Base-by-base conservation (phyloP, 371 early-diverging fungal genomes). In the Capillidium heterosporum region DNA sequence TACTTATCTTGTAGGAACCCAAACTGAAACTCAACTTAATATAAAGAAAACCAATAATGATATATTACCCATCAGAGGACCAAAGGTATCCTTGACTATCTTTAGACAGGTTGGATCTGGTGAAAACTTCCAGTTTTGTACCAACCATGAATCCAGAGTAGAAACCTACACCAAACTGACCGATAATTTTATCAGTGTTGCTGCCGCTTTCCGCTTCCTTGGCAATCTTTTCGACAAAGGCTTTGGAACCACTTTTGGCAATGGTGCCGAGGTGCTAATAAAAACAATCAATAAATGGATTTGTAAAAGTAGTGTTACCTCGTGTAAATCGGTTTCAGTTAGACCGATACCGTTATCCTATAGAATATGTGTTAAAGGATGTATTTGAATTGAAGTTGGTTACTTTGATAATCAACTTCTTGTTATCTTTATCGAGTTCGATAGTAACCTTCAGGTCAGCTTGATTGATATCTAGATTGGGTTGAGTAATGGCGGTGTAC, bases 331-430 rank as follows among this genome's bases (percentile, higher is more conserved):
- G 15, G 81, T 83, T 63, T 91, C 81, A 10, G 87, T 92, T 98
- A 99, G 98, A 60, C 99, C 99, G 59, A 99, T 84, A 65, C 99
- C 99, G 55, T 82, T 85, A 71, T 99, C 99, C 65, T 70, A 63
- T 31, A 21, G 17, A 2, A 23, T 19, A 32, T 28, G 35, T 42
- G 17, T 35, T 1, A 56, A 23, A 1, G 31, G 19, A 13, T n/a
- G 32, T 23, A 8, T 29, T 10, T 35, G 7, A n/a, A n/a, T n/a
- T n/a, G 4, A 39, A 15, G 32, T 15, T 17, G 4, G 3, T 48
- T 63, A 68, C 68, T 61, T 75, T 74, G 44, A 99, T 91, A 10
- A 83, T 82, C 32, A 99, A 75, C 17, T 78, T 82, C 60, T 82
- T 77, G 44, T 75, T 71, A 17, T 76, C 84, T 60, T 71, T 65